Evolutionary conservation across 2,329 filamentous ascomycete genomes (phyloP).

Genomic region (Diaporthe vexans): DNA sequence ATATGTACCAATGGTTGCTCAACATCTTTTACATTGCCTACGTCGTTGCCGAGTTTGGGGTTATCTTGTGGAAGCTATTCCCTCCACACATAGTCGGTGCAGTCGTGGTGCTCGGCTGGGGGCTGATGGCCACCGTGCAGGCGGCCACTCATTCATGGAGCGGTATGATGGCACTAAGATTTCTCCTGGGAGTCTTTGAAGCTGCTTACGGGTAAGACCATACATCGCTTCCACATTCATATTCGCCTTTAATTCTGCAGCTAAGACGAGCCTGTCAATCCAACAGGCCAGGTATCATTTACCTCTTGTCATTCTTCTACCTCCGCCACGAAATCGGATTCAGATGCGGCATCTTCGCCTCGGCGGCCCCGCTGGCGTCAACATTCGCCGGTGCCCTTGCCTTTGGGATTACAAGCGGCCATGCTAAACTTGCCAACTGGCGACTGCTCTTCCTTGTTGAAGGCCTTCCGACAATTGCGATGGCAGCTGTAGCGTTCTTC

Average conservation of each 20-base stretch:
- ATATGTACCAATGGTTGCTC: conserved; percentile 16
- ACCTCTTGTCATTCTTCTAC: conserved; percentile 26
- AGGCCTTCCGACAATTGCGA: conserved; percentile 4
- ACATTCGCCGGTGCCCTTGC: conserved; percentile 11
- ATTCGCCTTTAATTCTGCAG: neutral
- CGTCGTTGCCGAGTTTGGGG: conserved; percentile 1
- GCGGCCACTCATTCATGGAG: conserved; percentile 17
- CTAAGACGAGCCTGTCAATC: neutral
- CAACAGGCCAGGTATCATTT: conserved; percentile 18
- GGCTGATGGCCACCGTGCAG: conserved; percentile 14
- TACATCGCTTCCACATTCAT: too few species aligned
- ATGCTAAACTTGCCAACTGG: conserved; percentile 35
- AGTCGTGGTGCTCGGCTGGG: conserved; percentile 17
- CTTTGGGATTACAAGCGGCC: conserved; percentile 35
- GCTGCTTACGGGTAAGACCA: conserved; percentile 14
- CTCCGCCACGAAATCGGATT: conserved; percentile 25
- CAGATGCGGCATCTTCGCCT: conserved; percentile 35
- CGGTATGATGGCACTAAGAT: conserved; percentile 20
- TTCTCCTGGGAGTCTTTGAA: conserved; percentile 30
- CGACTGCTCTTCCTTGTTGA: conserved; percentile 25
- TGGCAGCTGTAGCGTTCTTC: conserved; percentile 25
- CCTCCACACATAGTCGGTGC: conserved; percentile 10
- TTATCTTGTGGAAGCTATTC: conserved; percentile 16
- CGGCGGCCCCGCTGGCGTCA: conserved; percentile 39
- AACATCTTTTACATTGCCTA: conserved; percentile 29